phyloP scores from a whole-genome alignment of 257 asterid genomes.

The Jasminum sambac region DNA sequence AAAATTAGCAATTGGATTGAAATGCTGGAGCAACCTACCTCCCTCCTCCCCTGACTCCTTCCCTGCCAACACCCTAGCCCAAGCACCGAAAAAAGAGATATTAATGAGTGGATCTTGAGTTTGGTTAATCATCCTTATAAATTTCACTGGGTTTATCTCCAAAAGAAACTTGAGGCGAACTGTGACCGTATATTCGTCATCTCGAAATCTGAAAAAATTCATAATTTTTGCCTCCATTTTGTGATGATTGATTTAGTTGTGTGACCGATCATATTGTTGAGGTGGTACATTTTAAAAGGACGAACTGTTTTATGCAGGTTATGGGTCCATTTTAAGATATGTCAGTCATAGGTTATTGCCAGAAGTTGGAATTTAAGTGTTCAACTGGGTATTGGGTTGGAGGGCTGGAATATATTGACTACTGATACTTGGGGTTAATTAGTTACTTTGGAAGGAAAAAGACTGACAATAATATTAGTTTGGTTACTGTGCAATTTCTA shows the following conservation, averaged over 20 bases:
- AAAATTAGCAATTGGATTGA: no score
- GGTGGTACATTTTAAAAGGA: neutral
- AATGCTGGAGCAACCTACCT: no score
- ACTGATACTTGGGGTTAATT: neutral
- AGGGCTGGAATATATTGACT: neutral
- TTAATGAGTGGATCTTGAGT: neutral
- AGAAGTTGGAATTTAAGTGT: neutral
- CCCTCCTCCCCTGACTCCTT: no score
- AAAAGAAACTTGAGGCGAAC: neutral
- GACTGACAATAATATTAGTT: neutral
- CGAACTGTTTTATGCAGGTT: neutral
- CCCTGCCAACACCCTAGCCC: neutral
- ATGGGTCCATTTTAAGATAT: neutral
- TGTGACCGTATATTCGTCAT: neutral
- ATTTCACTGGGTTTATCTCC: neutral
- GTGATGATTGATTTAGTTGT: neutral
- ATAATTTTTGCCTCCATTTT: neutral
- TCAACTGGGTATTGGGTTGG: neutral
- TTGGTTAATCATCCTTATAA: neutral
- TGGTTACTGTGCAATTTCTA: neutral
- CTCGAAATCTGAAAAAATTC: neutral
- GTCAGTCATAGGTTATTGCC: neutral
- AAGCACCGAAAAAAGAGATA: neutral
- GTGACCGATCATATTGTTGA: neutral
- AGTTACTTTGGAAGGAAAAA: constrained; percentile 1